phyloP scores from a whole-genome alignment of 768 basidiomycete species.

The Hydnomerulius pinastri region DNA sequence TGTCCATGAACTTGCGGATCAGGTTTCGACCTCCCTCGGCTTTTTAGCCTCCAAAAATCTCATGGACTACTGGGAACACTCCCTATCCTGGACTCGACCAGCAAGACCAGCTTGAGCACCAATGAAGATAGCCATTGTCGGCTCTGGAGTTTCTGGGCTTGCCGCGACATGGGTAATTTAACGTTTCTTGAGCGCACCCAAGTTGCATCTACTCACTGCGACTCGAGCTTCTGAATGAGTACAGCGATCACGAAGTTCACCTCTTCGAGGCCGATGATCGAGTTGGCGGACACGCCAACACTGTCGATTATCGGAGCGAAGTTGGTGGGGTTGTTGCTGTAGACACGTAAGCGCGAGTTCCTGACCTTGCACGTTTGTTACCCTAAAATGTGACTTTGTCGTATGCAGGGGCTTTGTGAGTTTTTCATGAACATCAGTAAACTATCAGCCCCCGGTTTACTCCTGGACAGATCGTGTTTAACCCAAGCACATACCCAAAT shows the following conservation, averaged over 20 bases:
- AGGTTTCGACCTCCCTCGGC: no score
- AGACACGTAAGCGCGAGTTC: slow-evolving; percentile 59
- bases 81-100: no score
- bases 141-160: slow-evolving; percentile 79
- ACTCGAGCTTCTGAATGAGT: slow-evolving; percentile 64
- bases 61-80: no score
- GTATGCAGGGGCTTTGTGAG: slow-evolving; percentile 57
- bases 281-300: slow-evolving; percentile 79
- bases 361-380: neutral
- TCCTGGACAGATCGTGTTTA: slow-evolving; percentile 64
- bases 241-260: slow-evolving; percentile 74
- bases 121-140: slow-evolving; percentile 73
- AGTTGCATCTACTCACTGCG: neutral
- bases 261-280: slow-evolving; percentile 68
- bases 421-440: neutral
- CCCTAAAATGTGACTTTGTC: neutral
- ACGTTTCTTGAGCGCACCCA: neutral
- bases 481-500: slow-evolving; percentile 77
- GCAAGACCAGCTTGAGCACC: neutral
- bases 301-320: slow-evolving; percentile 55
- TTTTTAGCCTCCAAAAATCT: neutral
- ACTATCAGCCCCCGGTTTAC: no score
- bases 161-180: slow-evolving; percentile 68
- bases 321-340: slow-evolving; percentile 51
- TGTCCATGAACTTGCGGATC: neutral